Evolutionary conservation across 441 rosid species (phyloP).

Genomic region (Aquilaria agallochum): DNA sequence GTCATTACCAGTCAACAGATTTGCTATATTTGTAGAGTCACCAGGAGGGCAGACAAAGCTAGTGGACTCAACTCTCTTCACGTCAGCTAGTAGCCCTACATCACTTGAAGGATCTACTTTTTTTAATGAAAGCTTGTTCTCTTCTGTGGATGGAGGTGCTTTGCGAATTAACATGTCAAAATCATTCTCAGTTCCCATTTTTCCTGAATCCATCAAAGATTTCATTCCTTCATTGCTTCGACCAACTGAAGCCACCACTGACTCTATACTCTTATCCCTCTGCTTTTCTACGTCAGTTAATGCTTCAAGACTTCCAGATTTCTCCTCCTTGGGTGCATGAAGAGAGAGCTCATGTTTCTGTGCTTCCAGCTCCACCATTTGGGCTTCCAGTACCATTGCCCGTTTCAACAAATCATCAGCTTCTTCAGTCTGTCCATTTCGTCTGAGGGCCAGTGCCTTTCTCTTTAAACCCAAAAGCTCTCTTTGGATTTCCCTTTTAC

Average conservation of each 20-base stretch:
- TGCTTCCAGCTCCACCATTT: constrained; percentile 49
- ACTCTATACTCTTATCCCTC: constrained; percentile 11
- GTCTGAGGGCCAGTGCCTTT: constrained; percentile 60
- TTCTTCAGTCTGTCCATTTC: constrained; percentile 59
- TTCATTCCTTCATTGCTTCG: constrained; percentile 22
- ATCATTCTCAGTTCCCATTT: constrained; percentile 7
- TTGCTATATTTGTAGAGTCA: constrained; percentile 27
- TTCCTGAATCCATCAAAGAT: constrained; percentile 19
- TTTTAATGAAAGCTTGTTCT: constrained; percentile 12
- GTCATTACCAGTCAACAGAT: constrained; percentile 44
- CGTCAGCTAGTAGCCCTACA: constrained; percentile 15
- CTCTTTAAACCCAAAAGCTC: constrained; percentile 66
- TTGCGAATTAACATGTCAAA: constrained; percentile 18
- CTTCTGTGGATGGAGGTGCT: constrained; percentile 8
- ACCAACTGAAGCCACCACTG: constrained; percentile 1
- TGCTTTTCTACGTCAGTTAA: constrained; percentile 14
- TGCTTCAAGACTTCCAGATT: constrained; percentile 17
- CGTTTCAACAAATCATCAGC: constrained; percentile 59
- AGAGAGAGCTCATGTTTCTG: constrained; percentile 21
- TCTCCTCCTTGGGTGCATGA: constrained; percentile 18
- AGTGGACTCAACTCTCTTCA: constrained; percentile 16
- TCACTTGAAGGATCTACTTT: constrained; percentile 13
- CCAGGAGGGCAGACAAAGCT: constrained; percentile 20
- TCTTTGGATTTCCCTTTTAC: constrained; percentile 57
- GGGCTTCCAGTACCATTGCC: constrained; percentile 51